phyloP scores from a whole-genome alignment of 371 early-diverging fungal genomes.

The Chytridiales sp. region DNA sequence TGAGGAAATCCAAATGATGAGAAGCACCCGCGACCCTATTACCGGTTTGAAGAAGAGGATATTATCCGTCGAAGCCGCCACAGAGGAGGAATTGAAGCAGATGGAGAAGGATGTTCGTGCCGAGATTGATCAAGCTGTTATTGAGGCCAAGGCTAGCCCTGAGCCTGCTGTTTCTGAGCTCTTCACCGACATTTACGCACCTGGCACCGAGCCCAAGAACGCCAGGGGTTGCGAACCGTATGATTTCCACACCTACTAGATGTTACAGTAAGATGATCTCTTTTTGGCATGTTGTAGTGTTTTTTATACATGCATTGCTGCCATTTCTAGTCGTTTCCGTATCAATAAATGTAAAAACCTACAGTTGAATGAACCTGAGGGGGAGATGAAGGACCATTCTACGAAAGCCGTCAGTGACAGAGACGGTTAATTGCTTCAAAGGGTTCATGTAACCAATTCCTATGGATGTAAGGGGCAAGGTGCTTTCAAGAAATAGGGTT shows the following conservation, averaged over 20 bases:
- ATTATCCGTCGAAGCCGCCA: conserved; percentile 64
- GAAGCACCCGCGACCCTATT: conserved; percentile 90
- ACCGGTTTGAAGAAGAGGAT: conserved; percentile 83
- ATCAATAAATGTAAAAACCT: too few species aligned
- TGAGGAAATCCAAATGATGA: conserved; percentile 90
- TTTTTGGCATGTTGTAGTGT: too few species aligned
- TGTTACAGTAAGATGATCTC: too few species aligned
- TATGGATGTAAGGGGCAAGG: too few species aligned
- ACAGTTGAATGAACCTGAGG: too few species aligned
- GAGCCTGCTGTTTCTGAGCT: conserved; percentile 76
- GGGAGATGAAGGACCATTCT: too few species aligned
- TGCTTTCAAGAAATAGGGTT: too few species aligned
- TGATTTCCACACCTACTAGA: conserved; percentile 24
- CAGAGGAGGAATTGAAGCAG: conserved; percentile 88
- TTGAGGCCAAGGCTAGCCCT: conserved; percentile 80
- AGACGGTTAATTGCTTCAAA: too few species aligned
- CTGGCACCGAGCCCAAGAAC: conserved; percentile 68
- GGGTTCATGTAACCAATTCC: too few species aligned
- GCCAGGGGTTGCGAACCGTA: conserved; percentile 66
- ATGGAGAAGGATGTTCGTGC: conserved; percentile 89
- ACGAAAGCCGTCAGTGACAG: too few species aligned
- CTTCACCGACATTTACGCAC: conserved; percentile 80
- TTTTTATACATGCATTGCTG: too few species aligned
- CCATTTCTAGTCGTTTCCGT: too few species aligned
- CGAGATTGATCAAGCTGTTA: conserved; percentile 81